phyloP scores from a whole-genome alignment of 176 grass and related monocot genomes.

The Coix lacrymajobi region DNA sequence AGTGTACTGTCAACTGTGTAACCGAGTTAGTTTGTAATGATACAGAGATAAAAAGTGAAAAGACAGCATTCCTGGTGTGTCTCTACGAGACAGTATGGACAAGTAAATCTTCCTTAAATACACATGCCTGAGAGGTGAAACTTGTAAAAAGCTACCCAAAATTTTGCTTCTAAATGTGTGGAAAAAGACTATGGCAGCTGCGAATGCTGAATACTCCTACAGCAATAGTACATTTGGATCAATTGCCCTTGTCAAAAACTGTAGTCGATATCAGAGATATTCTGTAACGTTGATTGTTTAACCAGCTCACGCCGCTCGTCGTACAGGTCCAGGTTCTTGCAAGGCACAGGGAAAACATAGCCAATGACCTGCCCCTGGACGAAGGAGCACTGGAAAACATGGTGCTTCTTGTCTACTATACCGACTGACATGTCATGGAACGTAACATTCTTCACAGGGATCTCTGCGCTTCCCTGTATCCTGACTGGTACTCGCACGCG shows the following conservation, averaged over 20 bases:
- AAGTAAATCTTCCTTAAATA: slow-evolving; percentile 27
- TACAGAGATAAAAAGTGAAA: slow-evolving; percentile 16
- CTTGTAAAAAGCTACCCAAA: slow-evolving; percentile 27
- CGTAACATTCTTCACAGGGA: slow-evolving; percentile 61
- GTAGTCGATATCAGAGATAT: slow-evolving; percentile 83
- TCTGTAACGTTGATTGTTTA: slow-evolving; percentile 54
- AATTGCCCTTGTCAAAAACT: slow-evolving; percentile 54
- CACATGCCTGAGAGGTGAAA: not conserved
- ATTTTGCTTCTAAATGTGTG: slow-evolving; percentile 1
- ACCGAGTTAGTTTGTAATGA: slow-evolving; percentile 5
- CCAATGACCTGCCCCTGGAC: slow-evolving; percentile 79
- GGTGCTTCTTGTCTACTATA: slow-evolving; percentile 56
- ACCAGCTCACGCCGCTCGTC: slow-evolving; percentile 59
- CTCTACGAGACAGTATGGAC: slow-evolving; percentile 20
- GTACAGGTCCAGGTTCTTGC: slow-evolving; percentile 76
- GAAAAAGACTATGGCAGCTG: slow-evolving; percentile 17
- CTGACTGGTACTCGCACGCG: slow-evolving; percentile 66
- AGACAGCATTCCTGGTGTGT: not conserved
- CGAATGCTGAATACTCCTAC: slow-evolving; percentile 24
- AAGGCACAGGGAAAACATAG: slow-evolving; percentile 72
- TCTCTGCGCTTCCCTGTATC: slow-evolving; percentile 74
- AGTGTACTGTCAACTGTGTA: not conserved
- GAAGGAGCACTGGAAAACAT: slow-evolving; percentile 86
- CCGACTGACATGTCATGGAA: slow-evolving; percentile 76
- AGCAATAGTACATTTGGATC: slow-evolving; percentile 4